phyloP scores from a whole-genome alignment of 257 asterid species.

The Ehretia macrophylla region DNA sequence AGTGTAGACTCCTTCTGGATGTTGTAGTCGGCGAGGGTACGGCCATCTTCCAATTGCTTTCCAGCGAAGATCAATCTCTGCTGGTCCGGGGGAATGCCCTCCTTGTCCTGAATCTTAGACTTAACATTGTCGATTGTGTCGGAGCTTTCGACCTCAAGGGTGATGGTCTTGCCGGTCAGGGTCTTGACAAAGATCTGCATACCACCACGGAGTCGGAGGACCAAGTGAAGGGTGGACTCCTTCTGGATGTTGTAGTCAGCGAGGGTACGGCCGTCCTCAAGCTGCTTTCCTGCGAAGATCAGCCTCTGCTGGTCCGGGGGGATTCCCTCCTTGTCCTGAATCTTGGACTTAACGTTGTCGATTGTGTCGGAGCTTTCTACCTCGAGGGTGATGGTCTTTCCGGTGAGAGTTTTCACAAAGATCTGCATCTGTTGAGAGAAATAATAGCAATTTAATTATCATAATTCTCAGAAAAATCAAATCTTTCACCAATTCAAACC shows the following conservation, averaged over 20 bases:
- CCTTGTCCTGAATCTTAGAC: slow-evolving; percentile 14
- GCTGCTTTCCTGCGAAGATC: slow-evolving; percentile 34
- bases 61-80: slow-evolving; percentile 10
- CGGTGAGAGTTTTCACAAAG: slow-evolving; percentile 53
- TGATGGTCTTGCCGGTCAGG: slow-evolving; percentile 8
- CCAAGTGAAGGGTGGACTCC: slow-evolving; percentile 21
- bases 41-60: slow-evolving; percentile 8
- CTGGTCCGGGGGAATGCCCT: slow-evolving; percentile 8
- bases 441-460: neutral
- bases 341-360: slow-evolving; percentile 41
- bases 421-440: slow-evolving; percentile 48
- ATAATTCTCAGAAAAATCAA: neutral
- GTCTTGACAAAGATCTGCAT: slow-evolving; percentile 17
- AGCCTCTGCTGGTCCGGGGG: slow-evolving; percentile 33
- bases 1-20: slow-evolving; percentile 12
- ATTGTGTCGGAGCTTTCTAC: slow-evolving; percentile 42
- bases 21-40: slow-evolving; percentile 11
- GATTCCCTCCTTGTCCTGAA: slow-evolving; percentile 31
- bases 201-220: too few relatives aligned
- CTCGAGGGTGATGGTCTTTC: slow-evolving; percentile 45
- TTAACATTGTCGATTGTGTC: slow-evolving; percentile 7
- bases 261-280: slow-evolving; percentile 31
- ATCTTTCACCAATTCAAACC: neutral
- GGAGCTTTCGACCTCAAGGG: slow-evolving; percentile 12
- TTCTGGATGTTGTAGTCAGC: slow-evolving; percentile 37